Conservation (phyloP, 257 asterid genomes). For the Gentiana straminea region DNA sequence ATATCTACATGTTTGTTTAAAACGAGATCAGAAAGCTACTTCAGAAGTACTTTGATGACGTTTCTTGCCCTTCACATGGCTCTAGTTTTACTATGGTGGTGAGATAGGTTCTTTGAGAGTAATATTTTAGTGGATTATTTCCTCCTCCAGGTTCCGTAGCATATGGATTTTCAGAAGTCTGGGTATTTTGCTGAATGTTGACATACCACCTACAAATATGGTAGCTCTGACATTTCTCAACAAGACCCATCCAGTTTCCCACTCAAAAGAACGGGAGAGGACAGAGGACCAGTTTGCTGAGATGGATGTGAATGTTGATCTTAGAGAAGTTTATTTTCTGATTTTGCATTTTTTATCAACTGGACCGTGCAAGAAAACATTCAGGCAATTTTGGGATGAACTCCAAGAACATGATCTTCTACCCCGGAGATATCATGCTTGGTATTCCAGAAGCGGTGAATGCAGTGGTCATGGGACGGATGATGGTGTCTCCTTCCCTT, state of each 20-base stretch:
- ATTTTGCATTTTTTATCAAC: conserved; percentile 89
- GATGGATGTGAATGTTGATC: conserved; percentile 59
- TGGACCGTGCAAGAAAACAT: conserved; percentile 80
- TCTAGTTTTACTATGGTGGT: no score
- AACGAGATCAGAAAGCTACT: background rate
- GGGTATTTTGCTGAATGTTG: conserved; percentile 19
- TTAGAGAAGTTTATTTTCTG: conserved; percentile 76
- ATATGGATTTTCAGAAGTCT: conserved; percentile 52
- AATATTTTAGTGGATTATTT: background rate
- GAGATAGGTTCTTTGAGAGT: background rate
- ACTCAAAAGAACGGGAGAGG: conserved; percentile 41
- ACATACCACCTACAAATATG: conserved; percentile 32
- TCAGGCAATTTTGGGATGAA: conserved; percentile 51
- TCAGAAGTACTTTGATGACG: background rate
- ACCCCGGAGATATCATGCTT: conserved; percentile 94
- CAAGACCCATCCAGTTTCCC: conserved; percentile 36
- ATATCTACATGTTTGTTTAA: no score
- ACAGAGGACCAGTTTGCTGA: conserved; percentile 31
- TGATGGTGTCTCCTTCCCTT: conserved; percentile 62
- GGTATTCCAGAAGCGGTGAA: conserved; percentile 57
- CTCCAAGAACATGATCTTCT: conserved; percentile 79
- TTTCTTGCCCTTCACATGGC: background rate
- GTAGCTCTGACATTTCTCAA: conserved; percentile 34
- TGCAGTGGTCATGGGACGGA: conserved; percentile 26
- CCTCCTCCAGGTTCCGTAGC: background rate